These are phyloP conservation scores for Hura crepitans DNA, from an alignment of 441 rosid genomes.

Conservation along the genomic window DNA sequence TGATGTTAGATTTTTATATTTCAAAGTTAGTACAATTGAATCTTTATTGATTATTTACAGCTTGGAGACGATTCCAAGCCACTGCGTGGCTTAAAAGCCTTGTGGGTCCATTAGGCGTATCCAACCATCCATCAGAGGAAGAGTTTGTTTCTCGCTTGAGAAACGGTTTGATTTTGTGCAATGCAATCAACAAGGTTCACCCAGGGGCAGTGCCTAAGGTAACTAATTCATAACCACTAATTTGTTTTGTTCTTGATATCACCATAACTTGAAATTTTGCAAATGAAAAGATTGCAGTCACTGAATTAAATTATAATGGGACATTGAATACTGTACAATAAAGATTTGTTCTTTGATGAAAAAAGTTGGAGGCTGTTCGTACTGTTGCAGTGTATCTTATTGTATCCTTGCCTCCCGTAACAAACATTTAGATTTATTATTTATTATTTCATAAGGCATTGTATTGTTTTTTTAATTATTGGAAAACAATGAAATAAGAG, in stretches of 20 bases:
- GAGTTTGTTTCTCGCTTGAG: conserved; percentile 84
- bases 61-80: conserved; percentile 65
- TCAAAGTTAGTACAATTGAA: background rate
- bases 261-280: background rate
- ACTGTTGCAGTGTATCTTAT: no score
- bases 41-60: conserved; percentile 34
- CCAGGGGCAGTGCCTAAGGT: conserved; percentile 88
- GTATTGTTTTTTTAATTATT: no score
- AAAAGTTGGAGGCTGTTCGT: no score
- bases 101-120: conserved; percentile 60
- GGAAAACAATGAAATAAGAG: no score
- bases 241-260: background rate
- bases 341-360: background rate
- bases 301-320: background rate
- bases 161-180: conserved; percentile 73
- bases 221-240: background rate
- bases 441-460: no score
- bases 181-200: conserved; percentile 73
- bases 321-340: background rate
- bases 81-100: conserved; percentile 64
- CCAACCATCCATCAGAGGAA: conserved; percentile 59
- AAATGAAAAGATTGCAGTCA: background rate
- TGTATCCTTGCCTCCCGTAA: no score
- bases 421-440: no score
- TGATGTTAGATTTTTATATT: background rate